These are phyloP conservation scores for apple (Malus domestica) DNA, from an alignment of 306 rosid genomes.

Conservation along the genomic window ASM211411v1 NC_041804.1:33859001-33859500, in stretches of 20 bases:
- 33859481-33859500: conserved; percentile 44
- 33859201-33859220: conserved; percentile 49
- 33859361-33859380: conserved; percentile 23
- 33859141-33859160: conserved; percentile 62
- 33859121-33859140: conserved; percentile 63
- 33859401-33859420: conserved; percentile 17
- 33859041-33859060: background rate
- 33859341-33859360: conserved; percentile 14
- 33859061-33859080: background rate
- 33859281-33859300: conserved; percentile 26
- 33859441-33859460: conserved; percentile 54
- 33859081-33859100: background rate
- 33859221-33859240: conserved; percentile 28
- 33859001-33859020: too few species aligned
- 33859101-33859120: conserved; percentile 41
- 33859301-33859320: conserved; percentile 45
- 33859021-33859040: background rate
- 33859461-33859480: conserved; percentile 49
- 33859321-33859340: conserved; percentile 3
- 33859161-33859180: conserved; percentile 33
- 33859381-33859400: conserved; percentile 16
- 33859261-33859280: conserved; percentile 14
- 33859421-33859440: conserved; percentile 32
- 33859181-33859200: conserved; percentile 25
- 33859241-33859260: conserved; percentile 2